Evolutionary conservation across 306 rosid genomes (phyloP), one percentile per base, ranked within the genome.

Genomic region (Lathyrus oleraceus): DNA sequence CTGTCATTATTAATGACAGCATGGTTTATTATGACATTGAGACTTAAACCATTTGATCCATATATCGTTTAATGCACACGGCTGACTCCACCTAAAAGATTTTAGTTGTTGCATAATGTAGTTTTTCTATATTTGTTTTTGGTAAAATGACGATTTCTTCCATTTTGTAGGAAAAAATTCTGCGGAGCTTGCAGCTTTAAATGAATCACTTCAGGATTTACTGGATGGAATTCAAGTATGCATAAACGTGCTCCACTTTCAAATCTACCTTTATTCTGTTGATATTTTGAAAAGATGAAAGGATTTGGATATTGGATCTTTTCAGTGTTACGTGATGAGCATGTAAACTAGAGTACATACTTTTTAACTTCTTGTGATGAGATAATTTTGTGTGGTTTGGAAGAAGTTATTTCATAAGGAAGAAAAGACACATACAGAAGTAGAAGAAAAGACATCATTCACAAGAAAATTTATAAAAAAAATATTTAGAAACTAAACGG

Each of bases 141-240:
- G 43, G 20, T 13, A 63, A 52, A 54, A 49, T 71, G 40, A 72
- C 67, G 11, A 45, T 64, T 54, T 45, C 77, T 60, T 67, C 10
- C 49, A 38, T 75, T 70, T 63, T 79, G 74, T 54, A 91, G 99
- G 95, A 78, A 87, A 87, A 89, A 82, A 15, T 79, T 86, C 97
- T 49, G 87, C 67, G 0, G 99, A 94, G 85, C 95, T 94, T 80
- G 87, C 91, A 12, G 95, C 97, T 70, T 82, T 94, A 68, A 94
- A 94, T 79, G 92, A 71, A 79, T 86, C 97, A 61, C 96, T 94
- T 76, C 96, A 91, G 84, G 95, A 91, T 76, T 86, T 94, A 82
- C 99, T 94, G 36, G 92, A 94, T 64, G 99, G 99, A 71, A 94
- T 94, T 79, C 97, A 91, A 81, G 99, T 94, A 85, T 79, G 80